Percentiles rank a stretch among this genome's conserved stretches.
Conservation (phyloP, 805 yeast genomes). For the Wickerhamomyces tratensis region DNA sequence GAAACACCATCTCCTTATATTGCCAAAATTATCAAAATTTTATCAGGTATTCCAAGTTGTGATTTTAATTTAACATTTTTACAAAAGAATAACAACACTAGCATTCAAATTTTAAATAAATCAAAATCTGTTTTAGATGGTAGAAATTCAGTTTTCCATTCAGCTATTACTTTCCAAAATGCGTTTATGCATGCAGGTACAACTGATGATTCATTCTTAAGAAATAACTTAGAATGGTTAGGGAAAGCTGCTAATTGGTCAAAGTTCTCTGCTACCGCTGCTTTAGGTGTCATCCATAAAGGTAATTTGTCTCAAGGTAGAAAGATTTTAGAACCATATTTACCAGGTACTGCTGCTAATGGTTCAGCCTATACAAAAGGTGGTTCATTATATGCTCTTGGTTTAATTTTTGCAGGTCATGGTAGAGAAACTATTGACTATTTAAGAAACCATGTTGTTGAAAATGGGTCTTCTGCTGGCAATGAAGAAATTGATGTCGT, state of each 20-base stretch:
- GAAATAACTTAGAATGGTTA: slow-evolving; percentile 89
- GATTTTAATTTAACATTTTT: slow-evolving; percentile 86
- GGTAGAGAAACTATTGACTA: slow-evolving; percentile 81
- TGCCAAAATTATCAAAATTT: slow-evolving; percentile 50
- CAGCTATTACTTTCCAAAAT: slow-evolving; percentile 90
- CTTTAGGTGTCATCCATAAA: slow-evolving; percentile 92
- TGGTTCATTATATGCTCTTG: slow-evolving; percentile 89
- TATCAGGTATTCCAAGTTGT: slow-evolving; percentile 90
- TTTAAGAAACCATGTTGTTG: slow-evolving; percentile 62
- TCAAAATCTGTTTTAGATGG: slow-evolving; percentile 81
- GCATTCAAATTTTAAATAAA: slow-evolving; percentile 68
- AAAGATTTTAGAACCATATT: slow-evolving; percentile 77
- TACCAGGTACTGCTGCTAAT: slow-evolving; percentile 62
- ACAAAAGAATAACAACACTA: slow-evolving; percentile 80
- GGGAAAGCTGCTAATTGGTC: slow-evolving; percentile 99
- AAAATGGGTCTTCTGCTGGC: slow-evolving; percentile 51
- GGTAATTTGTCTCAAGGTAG: slow-evolving; percentile 91
- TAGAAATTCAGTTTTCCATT: slow-evolving; percentile 87
- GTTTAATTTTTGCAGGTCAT: slow-evolving; percentile 92
- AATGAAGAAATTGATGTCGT: slow-evolving; percentile 69
- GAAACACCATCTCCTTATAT: slow-evolving; percentile 18
- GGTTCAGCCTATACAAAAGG: slow-evolving; percentile 89
- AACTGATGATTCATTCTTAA: slow-evolving; percentile 85
- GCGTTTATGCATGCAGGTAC: slow-evolving; percentile 96
- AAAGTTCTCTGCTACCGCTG: slow-evolving; percentile 95